Evolutionary conservation across 73 alveolate genomes (phyloP), one percentile per base, ranked within the genome.

Genomic region (Paramecium sexaurelia): DNA sequence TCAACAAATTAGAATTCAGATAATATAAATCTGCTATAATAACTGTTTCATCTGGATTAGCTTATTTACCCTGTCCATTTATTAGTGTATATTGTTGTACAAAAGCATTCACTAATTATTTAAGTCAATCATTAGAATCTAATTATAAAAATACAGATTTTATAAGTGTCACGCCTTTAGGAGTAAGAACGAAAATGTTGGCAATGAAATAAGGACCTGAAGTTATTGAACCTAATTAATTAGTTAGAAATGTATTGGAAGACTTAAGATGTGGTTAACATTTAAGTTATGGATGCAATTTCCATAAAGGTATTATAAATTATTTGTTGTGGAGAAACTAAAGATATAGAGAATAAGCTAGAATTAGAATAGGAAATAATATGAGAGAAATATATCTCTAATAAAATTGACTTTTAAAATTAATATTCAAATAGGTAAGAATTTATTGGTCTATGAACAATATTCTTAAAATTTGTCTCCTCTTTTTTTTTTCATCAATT

Each of bases 61-160:
- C 88, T 20, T 37, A 36, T 40, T 55, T 88, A 2, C 90, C 94
- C 20, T 17, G 51, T 36, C 91, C 91, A 27, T 88, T 26, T 69
- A 33, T 61, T n/a, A 56, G 51, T 22, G 37, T 69, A 41, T 88
- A 88, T 41, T 24, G 33, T 57, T 3, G 41, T 57, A 57, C 78
- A 17, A 57, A 57, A 9, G 2, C 41, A 24, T 57, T 57, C 6
- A 24, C n/a, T 24, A n/a, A 57, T 22, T 57, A 57, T 57, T 57
- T 57, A 5, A 57, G 17, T 10, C 19, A 66, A 66, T 66, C 83
- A 2, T 32, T 66, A 66, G 43, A 4, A 3, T 29, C 13, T 8
- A 66, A 41, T 5, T 66, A 19, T 26, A 32, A 66, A 6, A 66
- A 66, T 26, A 66, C 26, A 19, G 26, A 66, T 22, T 29, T 66